Percentiles rank a stretch among this genome's conserved stretches.
Conservation (phyloP, 2,329 filamentous ascomycete genomes). For the Lecanosticta acicola region DNA sequence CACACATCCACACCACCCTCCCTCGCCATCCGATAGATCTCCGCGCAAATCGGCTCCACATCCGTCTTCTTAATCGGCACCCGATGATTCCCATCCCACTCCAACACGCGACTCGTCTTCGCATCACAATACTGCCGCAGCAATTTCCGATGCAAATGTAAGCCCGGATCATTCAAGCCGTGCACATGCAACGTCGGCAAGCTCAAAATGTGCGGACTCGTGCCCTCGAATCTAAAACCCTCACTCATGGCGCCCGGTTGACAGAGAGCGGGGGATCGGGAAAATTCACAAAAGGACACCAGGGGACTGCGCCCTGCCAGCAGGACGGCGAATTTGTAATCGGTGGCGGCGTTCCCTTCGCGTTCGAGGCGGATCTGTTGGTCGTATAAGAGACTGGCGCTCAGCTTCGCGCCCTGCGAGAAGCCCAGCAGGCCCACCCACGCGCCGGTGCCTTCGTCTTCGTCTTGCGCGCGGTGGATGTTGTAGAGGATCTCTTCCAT, state of each 20-base stretch:
- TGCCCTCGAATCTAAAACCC: slow-evolving; percentile 40
- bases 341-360: slow-evolving; percentile 32
- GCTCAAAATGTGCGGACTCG: slow-evolving; percentile 45
- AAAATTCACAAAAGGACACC: slow-evolving; percentile 46
- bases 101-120: slow-evolving; percentile 52
- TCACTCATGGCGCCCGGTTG: slow-evolving; percentile 41
- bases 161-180: slow-evolving; percentile 54
- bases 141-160: slow-evolving; percentile 54
- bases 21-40: slow-evolving; percentile 49
- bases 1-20: slow-evolving; percentile 39
- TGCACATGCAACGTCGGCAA: slow-evolving; percentile 65
- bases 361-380: slow-evolving; percentile 53
- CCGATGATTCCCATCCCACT: slow-evolving; percentile 69
- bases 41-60: slow-evolving; percentile 52
- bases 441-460: slow-evolving; percentile 40
- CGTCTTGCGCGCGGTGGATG: slow-evolving; percentile 41
- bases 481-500: slow-evolving; percentile 45
- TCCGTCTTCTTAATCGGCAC: slow-evolving; percentile 64
- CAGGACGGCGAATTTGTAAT: slow-evolving; percentile 57
- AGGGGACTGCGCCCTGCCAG: slow-evolving; percentile 58
- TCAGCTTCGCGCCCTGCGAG: slow-evolving; percentile 46
- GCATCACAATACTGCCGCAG: slow-evolving; percentile 55
- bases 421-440: slow-evolving; percentile 50
- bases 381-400: slow-evolving; percentile 44
- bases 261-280: slow-evolving; percentile 35